Conservation (phyloP, 1,139 yeast genomes). For the Yamadazyma epiphylla region DNA sequence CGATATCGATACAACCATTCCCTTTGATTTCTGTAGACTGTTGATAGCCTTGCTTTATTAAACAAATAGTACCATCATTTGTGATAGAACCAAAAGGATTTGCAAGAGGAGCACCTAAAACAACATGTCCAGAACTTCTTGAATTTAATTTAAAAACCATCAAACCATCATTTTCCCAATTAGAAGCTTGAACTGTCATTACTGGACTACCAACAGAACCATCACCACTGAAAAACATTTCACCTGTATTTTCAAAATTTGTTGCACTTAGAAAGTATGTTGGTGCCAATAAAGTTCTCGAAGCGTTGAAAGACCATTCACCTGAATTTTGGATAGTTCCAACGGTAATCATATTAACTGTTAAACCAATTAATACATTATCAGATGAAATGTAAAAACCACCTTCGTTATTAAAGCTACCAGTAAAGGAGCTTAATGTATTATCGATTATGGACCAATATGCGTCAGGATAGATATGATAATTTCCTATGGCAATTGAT, state of each 20-base stretch:
- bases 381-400: slow-evolving; percentile 18
- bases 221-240: slow-evolving; percentile 23
- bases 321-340: slow-evolving; percentile 21
- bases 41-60: slow-evolving; percentile 18
- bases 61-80: slow-evolving; percentile 30
- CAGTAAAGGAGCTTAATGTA: slow-evolving; percentile 19
- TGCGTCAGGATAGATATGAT: slow-evolving; percentile 15
- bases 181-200: slow-evolving; percentile 17
- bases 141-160: slow-evolving; percentile 19
- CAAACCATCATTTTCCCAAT: slow-evolving; percentile 26
- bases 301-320: slow-evolving; percentile 19
- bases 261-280: slow-evolving; percentile 16
- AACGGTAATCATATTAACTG: slow-evolving; percentile 8
- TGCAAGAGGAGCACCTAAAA: slow-evolving; percentile 16
- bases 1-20: slow-evolving; percentile 25
- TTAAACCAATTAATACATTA: slow-evolving; percentile 8
- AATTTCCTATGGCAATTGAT: slow-evolving; percentile 9
- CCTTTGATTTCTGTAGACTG: slow-evolving; percentile 25
- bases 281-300: slow-evolving; percentile 15
- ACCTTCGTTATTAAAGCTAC: slow-evolving; percentile 20
- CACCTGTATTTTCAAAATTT: slow-evolving; percentile 25
- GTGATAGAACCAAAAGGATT: slow-evolving; percentile 13
- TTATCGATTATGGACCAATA: slow-evolving; percentile 31
- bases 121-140: slow-evolving; percentile 15
- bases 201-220: slow-evolving; percentile 17